Evolutionary conservation across 2,329 filamentous ascomycete species (phyloP).

Genomic region (Mycosphaerella sp.): DNA sequence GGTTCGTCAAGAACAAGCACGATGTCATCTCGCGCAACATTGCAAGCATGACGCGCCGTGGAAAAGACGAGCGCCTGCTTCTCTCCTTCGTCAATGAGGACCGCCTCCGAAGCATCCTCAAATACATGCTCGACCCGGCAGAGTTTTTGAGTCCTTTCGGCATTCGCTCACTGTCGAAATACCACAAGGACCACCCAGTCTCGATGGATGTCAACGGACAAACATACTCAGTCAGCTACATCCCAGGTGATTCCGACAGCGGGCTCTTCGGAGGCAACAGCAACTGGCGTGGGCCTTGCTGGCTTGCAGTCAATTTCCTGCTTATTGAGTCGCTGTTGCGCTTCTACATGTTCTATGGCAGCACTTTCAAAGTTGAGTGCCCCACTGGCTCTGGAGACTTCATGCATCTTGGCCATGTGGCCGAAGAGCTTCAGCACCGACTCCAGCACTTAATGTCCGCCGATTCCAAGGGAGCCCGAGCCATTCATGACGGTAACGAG

Average conservation of each 20-base stretch:
- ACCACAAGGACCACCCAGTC: slow-evolving; percentile 81
- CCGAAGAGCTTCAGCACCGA: slow-evolving; percentile 90
- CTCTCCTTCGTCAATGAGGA: slow-evolving; percentile 89
- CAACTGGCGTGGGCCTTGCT: slow-evolving; percentile 93
- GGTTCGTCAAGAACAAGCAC: slow-evolving; percentile 83
- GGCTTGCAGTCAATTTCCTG: slow-evolving; percentile 93
- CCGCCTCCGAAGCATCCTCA: slow-evolving; percentile 79
- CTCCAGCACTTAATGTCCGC: slow-evolving; percentile 86
- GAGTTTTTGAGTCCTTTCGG: slow-evolving; percentile 89
- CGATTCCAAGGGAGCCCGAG: slow-evolving; percentile 76
- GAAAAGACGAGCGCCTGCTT: slow-evolving; percentile 81
- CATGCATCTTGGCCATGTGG: slow-evolving; percentile 92
- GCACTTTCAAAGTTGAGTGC: slow-evolving; percentile 81
- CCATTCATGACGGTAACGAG: slow-evolving; percentile 79
- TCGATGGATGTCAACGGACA: slow-evolving; percentile 96
- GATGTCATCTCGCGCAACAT: slow-evolving; percentile 91
- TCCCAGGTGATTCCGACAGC: slow-evolving; percentile 93
- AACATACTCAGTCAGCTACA: slow-evolving; percentile 77
- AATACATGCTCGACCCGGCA: slow-evolving; percentile 86
- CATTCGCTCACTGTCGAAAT: slow-evolving; percentile 86
- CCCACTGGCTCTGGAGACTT: slow-evolving; percentile 87
- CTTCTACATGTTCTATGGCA: slow-evolving; percentile 94
- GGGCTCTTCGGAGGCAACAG: slow-evolving; percentile 94
- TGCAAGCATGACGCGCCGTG: slow-evolving; percentile 82
- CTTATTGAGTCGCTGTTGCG: slow-evolving; percentile 89